phyloP scores from a whole-genome alignment of 306 rosid species.

The Astragalus glycyphyllos region DNA sequence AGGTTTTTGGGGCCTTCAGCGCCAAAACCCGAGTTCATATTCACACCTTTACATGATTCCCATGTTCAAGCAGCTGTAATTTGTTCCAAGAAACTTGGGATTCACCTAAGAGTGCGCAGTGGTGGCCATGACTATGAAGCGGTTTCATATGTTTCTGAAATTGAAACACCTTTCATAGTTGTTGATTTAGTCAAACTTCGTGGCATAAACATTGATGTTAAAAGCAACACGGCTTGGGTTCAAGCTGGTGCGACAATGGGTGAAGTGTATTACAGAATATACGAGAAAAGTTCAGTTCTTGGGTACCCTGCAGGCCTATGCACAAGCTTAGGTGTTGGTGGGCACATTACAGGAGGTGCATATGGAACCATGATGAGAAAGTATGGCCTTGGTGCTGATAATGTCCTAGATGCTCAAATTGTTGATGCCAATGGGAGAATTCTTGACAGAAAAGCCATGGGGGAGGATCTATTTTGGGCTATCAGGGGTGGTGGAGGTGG shows the following conservation, averaged over 20 bases:
- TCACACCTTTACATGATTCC: conserved; percentile 51
- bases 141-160: conserved; percentile 53
- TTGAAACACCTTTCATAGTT: conserved; percentile 55
- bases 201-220: conserved; percentile 42
- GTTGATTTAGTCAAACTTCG: conserved; percentile 55
- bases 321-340: conserved; percentile 66
- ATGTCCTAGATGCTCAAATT: conserved; percentile 59
- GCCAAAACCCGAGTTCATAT: conserved; percentile 74
- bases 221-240: conserved; percentile 64
- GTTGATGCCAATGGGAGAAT: conserved; percentile 60
- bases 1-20: conserved; percentile 53
- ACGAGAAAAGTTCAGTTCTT: conserved; percentile 48
- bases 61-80: conserved; percentile 60
- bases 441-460: conserved; percentile 65
- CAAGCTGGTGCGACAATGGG: conserved; percentile 72
- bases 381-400: conserved; percentile 69
- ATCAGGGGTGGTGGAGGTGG: conserved; percentile 79
- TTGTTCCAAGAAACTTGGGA: conserved; percentile 50
- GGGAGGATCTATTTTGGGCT: conserved; percentile 78
- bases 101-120: conserved; percentile 63
- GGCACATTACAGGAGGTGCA: conserved; percentile 80
- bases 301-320: conserved; percentile 71
- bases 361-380: conserved; percentile 71
- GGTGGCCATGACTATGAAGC: conserved; percentile 80
- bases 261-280: conserved; percentile 62